Evolutionary conservation across 768 basidiomycete species (phyloP), one percentile per base, ranked within the genome.

Genomic region (Pleurotus eryngii): DNA sequence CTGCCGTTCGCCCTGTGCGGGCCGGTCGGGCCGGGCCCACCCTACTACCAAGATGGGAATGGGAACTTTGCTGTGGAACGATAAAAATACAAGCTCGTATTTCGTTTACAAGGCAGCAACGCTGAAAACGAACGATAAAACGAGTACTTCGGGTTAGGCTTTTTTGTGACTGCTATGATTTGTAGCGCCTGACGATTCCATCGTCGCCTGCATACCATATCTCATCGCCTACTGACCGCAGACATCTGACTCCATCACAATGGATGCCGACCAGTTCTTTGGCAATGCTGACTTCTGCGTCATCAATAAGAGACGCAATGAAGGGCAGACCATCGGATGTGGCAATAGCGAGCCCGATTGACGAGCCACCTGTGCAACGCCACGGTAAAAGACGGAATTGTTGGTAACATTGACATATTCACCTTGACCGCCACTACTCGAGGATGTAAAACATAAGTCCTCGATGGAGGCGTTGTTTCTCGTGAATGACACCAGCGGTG

Each of bases 201-300:
- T 88, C 87, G 61, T 88, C 84, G 45, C 81, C 79, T 7, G 82
- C 83, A 56, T 72, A 80, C 84, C 84, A 85, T 3, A 84, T 65
- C 27, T 67, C 65, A n/a, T 57, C 59, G 18, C 55, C 55, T 7
- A 57, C 50, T 5, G 66, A 64, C 37, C 71, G 65, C 5, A 85
- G 68, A 45, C 70, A 67, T 39, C 82, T 70, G 26, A 85, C 79
- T 6, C 81, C 74, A 65, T 88, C 86, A 62, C 85, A 86, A 56
- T 88, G 83, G 26, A 74, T 73, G 1, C 85, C 86, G 0, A 81
- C 74, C 3, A 86, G 69, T 62, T 89, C 87, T 22, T 54, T 54
- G 8, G 51, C 15, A 11, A 73, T 73, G 11, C 49, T 61, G 4
- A 80, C 75, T 3, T 68, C 66, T 2, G 79, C 76, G 5, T 78